Conservation (phyloP, 768 basidiomycete genomes). For the Termitomyces sp. region DNA sequence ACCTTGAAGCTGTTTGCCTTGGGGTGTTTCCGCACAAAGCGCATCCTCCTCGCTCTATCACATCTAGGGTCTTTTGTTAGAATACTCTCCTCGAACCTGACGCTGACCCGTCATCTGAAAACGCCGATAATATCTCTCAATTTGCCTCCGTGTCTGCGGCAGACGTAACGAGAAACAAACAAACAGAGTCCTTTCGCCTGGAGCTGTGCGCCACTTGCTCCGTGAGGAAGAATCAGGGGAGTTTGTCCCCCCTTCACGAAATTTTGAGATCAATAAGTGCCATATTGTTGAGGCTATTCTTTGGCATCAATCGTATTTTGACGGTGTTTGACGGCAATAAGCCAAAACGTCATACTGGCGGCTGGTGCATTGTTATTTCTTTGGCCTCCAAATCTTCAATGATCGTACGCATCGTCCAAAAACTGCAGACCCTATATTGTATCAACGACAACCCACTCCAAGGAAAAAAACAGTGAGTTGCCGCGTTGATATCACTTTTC, state of each 20-base stretch:
- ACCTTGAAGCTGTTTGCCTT: background rate
- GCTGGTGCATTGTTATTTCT: background rate
- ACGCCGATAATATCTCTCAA: background rate
- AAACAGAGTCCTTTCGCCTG: background rate
- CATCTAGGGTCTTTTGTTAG: background rate
- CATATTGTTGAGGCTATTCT: background rate
- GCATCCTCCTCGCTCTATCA: background rate
- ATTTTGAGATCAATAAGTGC: background rate
- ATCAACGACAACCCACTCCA: no score
- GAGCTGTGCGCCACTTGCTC: background rate
- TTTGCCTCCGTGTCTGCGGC: no score
- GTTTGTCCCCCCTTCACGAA: background rate
- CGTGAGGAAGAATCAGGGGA: background rate
- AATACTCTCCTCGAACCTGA: background rate
- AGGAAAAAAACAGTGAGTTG: background rate
- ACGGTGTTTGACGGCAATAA: background rate
- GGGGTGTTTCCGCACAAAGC: background rate
- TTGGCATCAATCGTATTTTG: background rate
- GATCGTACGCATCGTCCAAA: no score
- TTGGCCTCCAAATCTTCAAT: background rate
- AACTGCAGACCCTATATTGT: no score
- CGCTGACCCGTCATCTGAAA: background rate
- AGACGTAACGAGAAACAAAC: no score
- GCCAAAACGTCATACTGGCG: background rate
- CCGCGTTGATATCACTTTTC: background rate